Base-by-base conservation (phyloP, 2,329 filamentous ascomycete genomes). In the Trichoderma hamatum region DNA sequence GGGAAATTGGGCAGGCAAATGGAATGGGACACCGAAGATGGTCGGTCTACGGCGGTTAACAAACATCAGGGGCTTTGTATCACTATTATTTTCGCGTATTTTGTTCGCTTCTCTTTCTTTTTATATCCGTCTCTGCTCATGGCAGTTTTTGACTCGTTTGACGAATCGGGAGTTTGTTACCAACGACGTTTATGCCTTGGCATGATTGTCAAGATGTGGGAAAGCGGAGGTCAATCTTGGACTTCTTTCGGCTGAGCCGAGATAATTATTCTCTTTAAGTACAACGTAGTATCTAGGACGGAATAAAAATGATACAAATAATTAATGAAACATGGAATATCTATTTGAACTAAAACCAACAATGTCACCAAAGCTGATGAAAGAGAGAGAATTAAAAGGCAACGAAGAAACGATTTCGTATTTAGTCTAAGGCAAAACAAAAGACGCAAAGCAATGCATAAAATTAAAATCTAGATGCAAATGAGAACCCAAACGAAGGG, bases 21-120 rank as follows among this genome's bases (percentile, higher is more conserved):
- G 63, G 63, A 10, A 49, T 24, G 56, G 52, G 63, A 30, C 63
- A 51, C 63, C 39, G 39, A 39, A 36, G 54, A 51, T 56, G 49
- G 32, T 59, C 54, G 39, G 39, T 67, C 28, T 59, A 58, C 54
- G 54, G 63, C 16, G 54, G 54, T 14, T 21, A 67, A 51, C 54
- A 49, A 58, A 66, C 54, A 58, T 16, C 34, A 9, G 51, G 52
- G 63, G 63, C 63, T 54, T 59, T 67, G 63, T 59, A 66, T 49
- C 28, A 43, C 26, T 49, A n/a, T 52, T 65, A 11, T 36, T 24
- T 36, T 51, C 26, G 9, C 34, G 13, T 30, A 16, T 11, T 34
- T 28, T 39, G 7, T 3, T 24, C 34, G 19, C 43, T 46, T 10
- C 9, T n/a, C 43, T 46, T 49, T 21, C 7, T 21, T n/a, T 4